Evolutionary conservation across 140 eudicot species (phyloP), one percentile per base, ranked within the genome.

Genomic region (Oenanthe javanica): DNA sequence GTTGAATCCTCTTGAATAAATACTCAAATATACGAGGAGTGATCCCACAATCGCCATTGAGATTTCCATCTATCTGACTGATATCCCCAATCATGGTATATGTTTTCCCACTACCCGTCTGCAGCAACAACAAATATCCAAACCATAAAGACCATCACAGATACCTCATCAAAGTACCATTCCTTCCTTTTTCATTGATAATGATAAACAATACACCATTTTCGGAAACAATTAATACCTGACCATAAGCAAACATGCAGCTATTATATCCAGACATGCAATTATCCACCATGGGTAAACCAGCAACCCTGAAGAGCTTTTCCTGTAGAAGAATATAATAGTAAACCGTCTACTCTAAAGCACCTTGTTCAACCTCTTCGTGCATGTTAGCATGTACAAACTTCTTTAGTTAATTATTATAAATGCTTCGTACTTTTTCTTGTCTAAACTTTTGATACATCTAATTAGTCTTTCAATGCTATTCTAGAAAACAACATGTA

Each of bases 201-300:
- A 63, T 63, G 31, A 63, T 63, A 23, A 63, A 63, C 25, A 72
- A 72, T 61, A 36, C 36, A 3, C 77, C 76, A 82, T 70, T 4
- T 45, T 74, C 78, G 71, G 51, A 50, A 47, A 55, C 1, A 63
- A 25, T 48, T 50, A 55, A 83, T 85, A 93, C 98, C 90, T 93
- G 98, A 45, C 98, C 98, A 85, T 93, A 93, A 79, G 98, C 98
- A 87, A 93, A 93, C 94, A 93, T 93, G 83, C 98, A 93, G 87
- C 98, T 93, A 81, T 93, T 93, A 75, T 93, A 93, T 52, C 98
- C 98, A 38, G 97, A 89, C 97, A 93, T 91, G 88, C 98, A 93
- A 75, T 93, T 93, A 78, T 93, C 97, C 83, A 93, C 96, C 95
- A 93, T 93, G 76, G 98, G 98, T 80, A 93, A 81, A 55, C 98